These are phyloP conservation scores for Pholiota conissans DNA, from an alignment of 768 basidiomycete genomes.

Conservation along the genomic window DNA sequence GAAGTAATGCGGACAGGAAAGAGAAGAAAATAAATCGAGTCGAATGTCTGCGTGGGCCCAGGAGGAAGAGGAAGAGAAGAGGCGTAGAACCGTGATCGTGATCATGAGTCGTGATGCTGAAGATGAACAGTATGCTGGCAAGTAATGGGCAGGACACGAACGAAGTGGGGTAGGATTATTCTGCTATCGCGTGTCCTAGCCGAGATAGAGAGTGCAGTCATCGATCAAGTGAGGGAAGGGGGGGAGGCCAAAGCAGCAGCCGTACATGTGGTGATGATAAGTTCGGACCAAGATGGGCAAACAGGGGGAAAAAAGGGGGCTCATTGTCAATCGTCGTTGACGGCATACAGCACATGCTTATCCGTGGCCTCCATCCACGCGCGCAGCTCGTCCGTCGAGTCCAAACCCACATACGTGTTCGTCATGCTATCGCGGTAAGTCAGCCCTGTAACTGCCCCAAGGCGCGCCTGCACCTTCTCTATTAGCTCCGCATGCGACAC, in stretches of 20 bases:
- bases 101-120: neutral
- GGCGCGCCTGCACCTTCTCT: slow-evolving; percentile 86
- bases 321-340: slow-evolving; percentile 36
- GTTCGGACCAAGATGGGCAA: neutral
- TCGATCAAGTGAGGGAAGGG: neutral
- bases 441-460: slow-evolving; percentile 71
- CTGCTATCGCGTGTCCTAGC: neutral
- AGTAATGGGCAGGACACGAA: slow-evolving; percentile 2
- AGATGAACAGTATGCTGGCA: neutral
- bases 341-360: slow-evolving; percentile 82
- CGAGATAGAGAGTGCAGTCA: neutral
- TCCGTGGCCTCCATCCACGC: slow-evolving; percentile 79
- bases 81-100: neutral
- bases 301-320: neutral
- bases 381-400: slow-evolving; percentile 61
- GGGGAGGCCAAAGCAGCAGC: slow-evolving; percentile 14
- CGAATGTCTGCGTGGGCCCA: neutral
- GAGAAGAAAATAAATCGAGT: neutral
- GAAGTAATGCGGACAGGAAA: neutral
- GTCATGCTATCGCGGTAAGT: slow-evolving; percentile 75
- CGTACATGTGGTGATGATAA: neutral
- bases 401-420: slow-evolving; percentile 63
- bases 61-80: neutral
- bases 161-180: slow-evolving; percentile 1
- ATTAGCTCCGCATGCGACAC: slow-evolving; percentile 86